Percentiles rank a stretch among this genome's conserved stretches.
These are phyloP conservation scores for Dendrobium nobile DNA, from an alignment of 106 monocot species.

Conservation along the genomic window DNA sequence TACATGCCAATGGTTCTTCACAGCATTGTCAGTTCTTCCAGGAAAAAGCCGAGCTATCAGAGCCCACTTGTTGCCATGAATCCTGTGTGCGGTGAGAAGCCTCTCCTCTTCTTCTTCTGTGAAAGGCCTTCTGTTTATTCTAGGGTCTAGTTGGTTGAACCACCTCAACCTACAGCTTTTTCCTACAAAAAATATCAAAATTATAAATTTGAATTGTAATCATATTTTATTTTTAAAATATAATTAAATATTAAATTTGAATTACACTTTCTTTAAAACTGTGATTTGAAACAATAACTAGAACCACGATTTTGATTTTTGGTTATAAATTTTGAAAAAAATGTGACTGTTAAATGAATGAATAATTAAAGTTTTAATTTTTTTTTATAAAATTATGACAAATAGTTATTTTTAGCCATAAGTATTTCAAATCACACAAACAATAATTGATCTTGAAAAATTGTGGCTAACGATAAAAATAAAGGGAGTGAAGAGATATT, in stretches of 20 bases:
- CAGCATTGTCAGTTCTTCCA: conserved; percentile 85
- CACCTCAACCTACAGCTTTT: conserved; percentile 92
- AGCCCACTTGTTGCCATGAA: conserved; percentile 90
- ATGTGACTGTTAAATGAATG: too few species aligned
- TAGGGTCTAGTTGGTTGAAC: conserved; percentile 92
- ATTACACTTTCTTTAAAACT: conserved; percentile 48
- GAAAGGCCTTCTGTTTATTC: conserved; percentile 75
- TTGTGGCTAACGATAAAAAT: too few species aligned
- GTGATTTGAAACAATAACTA: conserved; percentile 67
- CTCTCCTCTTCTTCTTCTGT: conserved; percentile 73
- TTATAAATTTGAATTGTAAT: conserved; percentile 31
- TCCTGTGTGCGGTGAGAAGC: conserved; percentile 52
- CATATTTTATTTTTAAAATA: conserved; percentile 33
- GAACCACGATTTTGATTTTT: conserved; percentile 17
- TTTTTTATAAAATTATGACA: too few species aligned
- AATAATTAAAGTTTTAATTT: too few species aligned
- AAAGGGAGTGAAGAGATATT: too few species aligned
- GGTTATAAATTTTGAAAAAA: too few species aligned
- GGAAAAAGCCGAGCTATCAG: conserved; percentile 77
- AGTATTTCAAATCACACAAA: too few species aligned
- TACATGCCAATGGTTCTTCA: conserved; percentile 97
- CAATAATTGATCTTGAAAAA: too few species aligned
- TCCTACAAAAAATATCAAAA: conserved; percentile 25
- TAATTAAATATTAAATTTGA: conserved; percentile 69
- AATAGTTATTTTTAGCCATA: too few species aligned